Evolutionary conservation across 306 rosid genomes (phyloP).

Genomic region (Luffa acutangula): DNA sequence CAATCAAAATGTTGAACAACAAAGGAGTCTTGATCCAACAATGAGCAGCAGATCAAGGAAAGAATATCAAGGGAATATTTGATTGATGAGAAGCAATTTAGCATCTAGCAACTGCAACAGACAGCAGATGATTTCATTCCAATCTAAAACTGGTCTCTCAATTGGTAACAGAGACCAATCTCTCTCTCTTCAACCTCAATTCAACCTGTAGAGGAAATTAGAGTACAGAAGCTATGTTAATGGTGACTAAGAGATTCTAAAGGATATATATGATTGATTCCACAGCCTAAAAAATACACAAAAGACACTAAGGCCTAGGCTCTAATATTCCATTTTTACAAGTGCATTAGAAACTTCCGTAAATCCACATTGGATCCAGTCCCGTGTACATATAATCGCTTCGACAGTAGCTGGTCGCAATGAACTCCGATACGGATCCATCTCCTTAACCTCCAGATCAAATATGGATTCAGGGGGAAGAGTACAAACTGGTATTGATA

Average conservation of each 20-base stretch:
- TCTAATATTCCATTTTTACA: constrained; percentile 15
- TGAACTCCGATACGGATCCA: neutral
- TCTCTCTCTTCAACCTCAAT: neutral
- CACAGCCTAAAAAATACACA: constrained; percentile 3
- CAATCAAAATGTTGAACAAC: neutral
- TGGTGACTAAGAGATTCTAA: neutral
- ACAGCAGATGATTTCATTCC: neutral
- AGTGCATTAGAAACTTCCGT: constrained; percentile 6
- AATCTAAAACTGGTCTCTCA: neutral
- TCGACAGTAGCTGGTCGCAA: constrained; percentile 3
- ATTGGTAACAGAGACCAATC: neutral
- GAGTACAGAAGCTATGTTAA: constrained; percentile 3
- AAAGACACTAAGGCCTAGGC: neutral
- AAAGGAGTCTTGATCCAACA: neutral
- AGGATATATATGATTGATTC: constrained; percentile 1
- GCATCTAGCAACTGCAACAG: neutral
- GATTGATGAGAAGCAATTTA: neutral
- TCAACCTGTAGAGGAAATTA: neutral
- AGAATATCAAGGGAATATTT: neutral
- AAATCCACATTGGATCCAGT: constrained; percentile 23
- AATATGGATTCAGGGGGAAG: constrained; percentile 8
- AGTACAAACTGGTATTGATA: constrained; percentile 11
- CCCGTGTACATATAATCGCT: constrained; percentile 11
- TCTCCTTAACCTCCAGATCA: constrained; percentile 5
- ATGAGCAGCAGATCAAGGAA: neutral